phyloP scores from a whole-genome alignment of 495 filamentous ascomycete species.

The Chaetomium tenue region DNA sequence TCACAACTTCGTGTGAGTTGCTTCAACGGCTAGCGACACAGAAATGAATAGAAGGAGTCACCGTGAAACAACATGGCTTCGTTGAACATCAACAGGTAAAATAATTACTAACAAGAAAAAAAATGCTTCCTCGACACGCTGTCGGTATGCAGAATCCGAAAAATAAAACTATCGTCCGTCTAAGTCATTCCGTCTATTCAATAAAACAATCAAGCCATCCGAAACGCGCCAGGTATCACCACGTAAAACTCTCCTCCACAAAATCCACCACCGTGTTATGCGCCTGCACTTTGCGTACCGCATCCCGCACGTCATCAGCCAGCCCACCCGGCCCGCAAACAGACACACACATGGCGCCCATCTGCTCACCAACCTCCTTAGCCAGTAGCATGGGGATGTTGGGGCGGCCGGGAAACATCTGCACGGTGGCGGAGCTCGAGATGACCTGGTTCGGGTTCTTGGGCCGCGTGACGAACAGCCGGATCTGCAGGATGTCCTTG shows the following conservation, averaged over 20 bases:
- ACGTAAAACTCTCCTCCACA: slow-evolving; percentile 85
- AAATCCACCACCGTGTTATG: slow-evolving; percentile 67
- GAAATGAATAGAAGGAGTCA: not conserved
- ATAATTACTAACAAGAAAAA: not conserved
- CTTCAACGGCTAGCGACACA: not conserved
- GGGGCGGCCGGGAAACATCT: slow-evolving; percentile 86
- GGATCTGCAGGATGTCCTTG: slow-evolving; percentile 73
- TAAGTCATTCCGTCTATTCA: not conserved
- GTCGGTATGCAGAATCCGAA: not conserved
- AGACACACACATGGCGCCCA: slow-evolving; percentile 86
- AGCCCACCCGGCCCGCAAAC: slow-evolving; percentile 84
- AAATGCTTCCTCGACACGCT: not conserved
- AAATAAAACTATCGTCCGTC: not conserved
- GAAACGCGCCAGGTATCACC: slow-evolving; percentile 49
- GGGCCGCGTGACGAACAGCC: slow-evolving; percentile 85
- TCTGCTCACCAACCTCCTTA: slow-evolving; percentile 71
- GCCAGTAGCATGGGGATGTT: slow-evolving; percentile 72
- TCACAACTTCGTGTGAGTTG: no score
- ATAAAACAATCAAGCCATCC: not conserved
- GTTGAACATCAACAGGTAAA: not conserved
- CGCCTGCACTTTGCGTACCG: slow-evolving; percentile 65
- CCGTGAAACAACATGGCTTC: no score
- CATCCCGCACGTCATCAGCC: slow-evolving; percentile 77
- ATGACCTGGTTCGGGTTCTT: slow-evolving; percentile 68
- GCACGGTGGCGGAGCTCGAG: slow-evolving; percentile 68